Percentiles rank a stretch among this genome's conserved stretches.
These are phyloP conservation scores for Bretschneidera sinensis DNA, from an alignment of 345 rosid genomes.

Conservation along the genomic window DNA sequence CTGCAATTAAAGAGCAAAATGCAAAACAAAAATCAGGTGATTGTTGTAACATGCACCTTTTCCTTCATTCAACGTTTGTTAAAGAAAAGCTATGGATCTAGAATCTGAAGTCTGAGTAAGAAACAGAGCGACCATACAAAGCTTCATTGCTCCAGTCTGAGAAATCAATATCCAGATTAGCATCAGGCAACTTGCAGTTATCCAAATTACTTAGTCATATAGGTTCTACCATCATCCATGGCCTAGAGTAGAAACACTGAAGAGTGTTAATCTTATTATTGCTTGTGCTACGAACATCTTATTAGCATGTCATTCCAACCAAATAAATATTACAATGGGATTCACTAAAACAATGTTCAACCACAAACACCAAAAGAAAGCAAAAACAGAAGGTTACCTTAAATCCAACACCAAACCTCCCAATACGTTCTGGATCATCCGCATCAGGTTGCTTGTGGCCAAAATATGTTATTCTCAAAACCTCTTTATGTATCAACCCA, in stretches of 20 bases:
- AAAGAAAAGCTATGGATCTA: conserved; percentile 38
- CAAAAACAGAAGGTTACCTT: conserved; percentile 19
- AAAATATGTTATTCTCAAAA: conserved; percentile 30
- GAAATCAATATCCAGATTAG: conserved; percentile 6
- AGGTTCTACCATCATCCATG: neutral
- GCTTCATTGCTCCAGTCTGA: conserved; percentile 39
- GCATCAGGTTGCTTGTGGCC: conserved; percentile 34
- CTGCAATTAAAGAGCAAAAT: neutral
- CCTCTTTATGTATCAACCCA: conserved; percentile 32
- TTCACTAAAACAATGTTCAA: neutral
- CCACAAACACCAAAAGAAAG: too few species aligned
- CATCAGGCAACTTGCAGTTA: conserved; percentile 2
- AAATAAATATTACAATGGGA: neutral
- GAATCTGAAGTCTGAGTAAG: conserved; percentile 33
- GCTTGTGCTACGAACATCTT: too few species aligned
- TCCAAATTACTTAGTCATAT: neutral
- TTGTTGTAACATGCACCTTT: conserved; percentile 22
- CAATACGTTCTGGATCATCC: conserved; percentile 26
- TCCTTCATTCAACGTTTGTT: conserved; percentile 34
- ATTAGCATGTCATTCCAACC: neutral
- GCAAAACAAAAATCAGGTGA: neutral
- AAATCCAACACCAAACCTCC: conserved; percentile 40
- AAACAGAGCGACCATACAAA: conserved; percentile 33
- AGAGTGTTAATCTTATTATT: neutral
- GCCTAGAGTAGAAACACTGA: neutral